These are phyloP conservation scores for Monascus ruber DNA, from an alignment of 2,329 filamentous ascomycete species.

Conservation along the genomic window DNA sequence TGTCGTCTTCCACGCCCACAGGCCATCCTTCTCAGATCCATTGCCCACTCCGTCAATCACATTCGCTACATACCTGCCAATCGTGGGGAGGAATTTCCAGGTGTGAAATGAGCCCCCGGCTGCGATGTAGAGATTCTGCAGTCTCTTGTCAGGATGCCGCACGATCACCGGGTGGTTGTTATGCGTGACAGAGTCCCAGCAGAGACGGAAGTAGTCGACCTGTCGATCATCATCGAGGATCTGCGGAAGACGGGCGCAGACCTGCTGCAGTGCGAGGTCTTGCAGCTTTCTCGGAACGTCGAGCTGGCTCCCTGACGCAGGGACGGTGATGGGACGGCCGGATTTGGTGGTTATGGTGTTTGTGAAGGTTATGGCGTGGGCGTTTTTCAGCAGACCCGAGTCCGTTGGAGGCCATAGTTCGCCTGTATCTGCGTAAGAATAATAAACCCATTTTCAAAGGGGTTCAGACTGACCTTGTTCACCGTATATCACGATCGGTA, in stretches of 20 bases:
- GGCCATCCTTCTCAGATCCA: conserved; percentile 25
- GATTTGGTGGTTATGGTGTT: conserved; percentile 40
- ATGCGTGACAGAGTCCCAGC: conserved; percentile 52
- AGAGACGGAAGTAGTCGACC: conserved; percentile 36
- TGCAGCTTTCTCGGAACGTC: conserved; percentile 31
- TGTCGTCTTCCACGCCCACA: conserved; percentile 12
- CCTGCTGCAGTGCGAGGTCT: conserved; percentile 23
- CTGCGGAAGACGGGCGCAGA: conserved; percentile 15
- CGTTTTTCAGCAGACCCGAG: conserved; percentile 49
- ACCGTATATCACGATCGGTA: conserved; percentile 45
- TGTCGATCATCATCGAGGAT: conserved; percentile 19
- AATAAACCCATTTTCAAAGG: not conserved
- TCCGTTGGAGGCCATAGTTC: conserved; percentile 40
- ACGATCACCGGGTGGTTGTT: conserved; percentile 53
- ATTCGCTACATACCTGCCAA: conserved; percentile 44
- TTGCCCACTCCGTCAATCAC: conserved; percentile 30
- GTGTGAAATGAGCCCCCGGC: conserved; percentile 54
- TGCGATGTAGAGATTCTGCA: conserved; percentile 47
- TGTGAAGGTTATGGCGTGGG: conserved; percentile 48
- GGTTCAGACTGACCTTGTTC: conserved; percentile 21
- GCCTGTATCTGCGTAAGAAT: conserved; percentile 6
- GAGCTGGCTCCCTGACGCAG: conserved; percentile 36
- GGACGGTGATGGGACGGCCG: conserved; percentile 43
- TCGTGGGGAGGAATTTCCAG: conserved; percentile 54
- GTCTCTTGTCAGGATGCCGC: conserved; percentile 36